Evolutionary conservation across 306 rosid species (phyloP).

Genomic region (Acacia melanoxylon): DNA sequence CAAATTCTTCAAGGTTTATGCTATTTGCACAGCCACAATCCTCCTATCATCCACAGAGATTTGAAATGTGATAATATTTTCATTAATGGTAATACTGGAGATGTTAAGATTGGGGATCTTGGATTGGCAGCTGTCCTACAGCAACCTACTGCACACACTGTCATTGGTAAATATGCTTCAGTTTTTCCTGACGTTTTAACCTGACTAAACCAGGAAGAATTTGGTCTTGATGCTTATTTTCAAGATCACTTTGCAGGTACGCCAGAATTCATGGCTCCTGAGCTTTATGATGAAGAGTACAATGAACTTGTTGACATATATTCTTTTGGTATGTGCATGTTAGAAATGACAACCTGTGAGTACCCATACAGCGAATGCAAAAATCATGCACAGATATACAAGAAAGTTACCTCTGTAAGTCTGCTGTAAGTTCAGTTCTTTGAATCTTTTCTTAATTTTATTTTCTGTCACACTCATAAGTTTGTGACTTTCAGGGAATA

Average conservation of each 20-base stretch:
- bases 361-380: constrained; percentile 89
- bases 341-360: constrained; percentile 87
- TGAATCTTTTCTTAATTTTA: constrained; percentile 5
- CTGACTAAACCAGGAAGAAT: constrained; percentile 2
- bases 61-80: constrained; percentile 90
- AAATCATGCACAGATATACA: constrained; percentile 87
- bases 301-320: constrained; percentile 89
- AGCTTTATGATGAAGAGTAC: constrained; percentile 93
- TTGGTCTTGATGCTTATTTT: not conserved
- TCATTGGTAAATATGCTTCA: constrained; percentile 54
- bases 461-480: not conserved
- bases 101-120: constrained; percentile 91
- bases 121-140: constrained; percentile 87
- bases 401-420: constrained; percentile 91
- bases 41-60: constrained; percentile 90
- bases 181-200: not conserved
- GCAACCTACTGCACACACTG: constrained; percentile 86
- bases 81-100: constrained; percentile 84
- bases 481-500: constrained; percentile 60
- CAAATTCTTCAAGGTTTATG: constrained; percentile 81
- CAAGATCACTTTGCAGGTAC: constrained; percentile 51
- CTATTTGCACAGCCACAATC: constrained; percentile 75
- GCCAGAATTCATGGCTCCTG: constrained; percentile 98
- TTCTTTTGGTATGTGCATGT: constrained; percentile 95
- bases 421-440: not conserved